Evolutionary conservation across 768 basidiomycete genomes (phyloP), one percentile per base, ranked within the genome.

Genomic region (Mycena galopus): DNA sequence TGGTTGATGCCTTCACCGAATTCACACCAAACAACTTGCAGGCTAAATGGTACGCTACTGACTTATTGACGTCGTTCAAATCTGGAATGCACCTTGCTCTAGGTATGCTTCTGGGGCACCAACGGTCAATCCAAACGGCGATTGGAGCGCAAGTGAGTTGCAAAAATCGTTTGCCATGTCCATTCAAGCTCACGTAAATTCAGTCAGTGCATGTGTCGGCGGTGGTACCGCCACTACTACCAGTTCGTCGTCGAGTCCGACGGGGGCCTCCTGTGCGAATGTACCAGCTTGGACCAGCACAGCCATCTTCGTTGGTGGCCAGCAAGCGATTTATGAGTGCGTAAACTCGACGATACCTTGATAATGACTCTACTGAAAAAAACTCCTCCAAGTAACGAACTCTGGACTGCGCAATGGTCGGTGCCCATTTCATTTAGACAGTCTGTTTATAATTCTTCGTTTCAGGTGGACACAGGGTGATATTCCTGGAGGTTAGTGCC

Each of bases 1-100:
- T 29, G 12, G 23, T 19, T 10, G 23, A 23, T 12, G 23, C 3
- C n/a, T 59, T 39, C 23, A 39, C 56, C 35, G 23, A 21, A 19
- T 17, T 51, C 27, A 21, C 17, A 33, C 9, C 16, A 58, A 58
- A 63, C n/a, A 30, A 25, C 12, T 23, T 29, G 23, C 69, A 92
- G 90, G 89, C 91, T 17, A 92, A 92, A 74, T 92, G 85, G 83
- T 92, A n/a, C n/a, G n/a, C n/a, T n/a, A n/a, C n/a, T n/a, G n/a
- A n/a, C n/a, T n/a, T n/a, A n/a, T n/a, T n/a, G n/a, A n/a, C n/a
- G n/a, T n/a, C n/a, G n/a, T n/a, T n/a, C n/a, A n/a, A n/a, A n/a
- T n/a, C n/a, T n/a, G n/a, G n/a, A n/a, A n/a, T n/a, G n/a, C n/a
- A n/a, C n/a, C n/a, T n/a, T n/a, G n/a, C n/a, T n/a, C n/a, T n/a